Base-by-base conservation (phyloP, 768 basidiomycete species). In the Pisolithus tinctorius region DNA sequence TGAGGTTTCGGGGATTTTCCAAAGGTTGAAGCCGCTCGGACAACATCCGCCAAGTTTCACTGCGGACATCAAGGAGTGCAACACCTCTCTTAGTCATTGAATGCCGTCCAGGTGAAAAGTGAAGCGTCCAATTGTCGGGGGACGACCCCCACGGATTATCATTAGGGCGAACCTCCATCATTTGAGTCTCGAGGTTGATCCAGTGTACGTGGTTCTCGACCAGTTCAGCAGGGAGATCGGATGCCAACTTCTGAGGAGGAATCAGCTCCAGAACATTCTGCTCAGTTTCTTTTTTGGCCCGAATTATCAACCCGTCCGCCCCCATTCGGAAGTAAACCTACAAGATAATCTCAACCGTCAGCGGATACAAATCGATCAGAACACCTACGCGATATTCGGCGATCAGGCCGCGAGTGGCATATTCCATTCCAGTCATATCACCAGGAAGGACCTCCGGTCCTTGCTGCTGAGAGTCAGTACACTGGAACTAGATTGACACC, bases 221-320 rank as follows among this genome's bases (percentile, higher is more conserved):
- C 5, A 65, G 48, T 8, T 38, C 42, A 13, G 17, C 39, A 0
- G 64, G 64, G 14, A 65, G 44, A 50, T 64, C 63, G 4, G 34
- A 44, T 8, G 25, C 20, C 31, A 64, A 51, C 14, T 40, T 49
- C 20, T 37, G n/a, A 17, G 30, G 53, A 27, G 60, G 60, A 34
- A 62, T 54, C 30, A 58, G 40, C 43, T 55, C 48, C 17, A 60
- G 17, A 10, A 67, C 43, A 27, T 42, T 9, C 9, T 13, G 3
- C 42, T 17, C 14, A 11, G 25, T 23, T 27, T 29, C 41, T 26
- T 39, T 25, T 13, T 9, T 52, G 16, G 66, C 64, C 37, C 64
- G 69, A 40, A 75, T 67, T 27, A 70, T 52, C n/a, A 73, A 59
- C 11, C 55, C 44, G 9, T 42, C 17, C 8, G 17, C 34, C 8